These are phyloP conservation scores for Rhodosporidiobolus odoratus DNA, from an alignment of 768 basidiomycete genomes.

Conservation along the genomic window DNA sequence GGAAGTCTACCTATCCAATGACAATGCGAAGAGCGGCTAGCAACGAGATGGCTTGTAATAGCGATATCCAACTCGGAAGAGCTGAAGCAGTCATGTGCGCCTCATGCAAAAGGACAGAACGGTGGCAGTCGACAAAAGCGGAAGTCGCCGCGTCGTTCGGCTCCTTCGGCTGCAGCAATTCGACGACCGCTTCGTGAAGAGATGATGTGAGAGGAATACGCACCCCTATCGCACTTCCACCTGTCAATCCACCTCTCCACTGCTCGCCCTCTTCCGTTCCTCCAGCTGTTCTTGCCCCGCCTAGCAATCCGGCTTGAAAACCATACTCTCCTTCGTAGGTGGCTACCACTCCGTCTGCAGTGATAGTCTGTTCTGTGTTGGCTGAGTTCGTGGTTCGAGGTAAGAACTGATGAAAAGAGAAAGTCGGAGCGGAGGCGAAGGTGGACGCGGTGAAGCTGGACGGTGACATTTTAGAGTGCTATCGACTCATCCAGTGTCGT, in stretches of 20 bases:
- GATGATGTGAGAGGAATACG: constrained; percentile 17
- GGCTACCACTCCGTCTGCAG: neutral
- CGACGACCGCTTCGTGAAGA: neutral
- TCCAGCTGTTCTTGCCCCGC: neutral
- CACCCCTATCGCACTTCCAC: constrained; percentile 42
- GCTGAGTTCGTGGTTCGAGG: neutral
- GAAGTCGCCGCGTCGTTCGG: neutral
- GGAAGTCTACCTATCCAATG: neutral
- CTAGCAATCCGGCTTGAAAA: neutral
- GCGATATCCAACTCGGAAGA: too few relatives aligned
- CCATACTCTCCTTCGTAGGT: neutral
- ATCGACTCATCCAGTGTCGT: too few relatives aligned
- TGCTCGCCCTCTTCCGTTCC: constrained; percentile 33
- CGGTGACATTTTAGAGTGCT: too few relatives aligned
- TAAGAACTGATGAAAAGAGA: neutral
- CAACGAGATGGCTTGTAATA: too few relatives aligned
- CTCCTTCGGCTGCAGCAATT: neutral
- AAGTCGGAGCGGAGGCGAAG: neutral
- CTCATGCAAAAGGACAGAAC: too few relatives aligned
- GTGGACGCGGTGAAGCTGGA: too few relatives aligned
- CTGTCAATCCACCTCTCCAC: constrained; percentile 39
- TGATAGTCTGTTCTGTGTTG: neutral
- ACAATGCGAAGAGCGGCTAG: too few relatives aligned
- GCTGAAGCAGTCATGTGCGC: too few relatives aligned
- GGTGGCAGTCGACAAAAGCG: too few relatives aligned